A percentile compares a stretch with the other conserved stretches of the same genome.
Conservation (phyloP, 2,329 filamentous ascomycete species). For the Leptodontidium sp. region DNA sequence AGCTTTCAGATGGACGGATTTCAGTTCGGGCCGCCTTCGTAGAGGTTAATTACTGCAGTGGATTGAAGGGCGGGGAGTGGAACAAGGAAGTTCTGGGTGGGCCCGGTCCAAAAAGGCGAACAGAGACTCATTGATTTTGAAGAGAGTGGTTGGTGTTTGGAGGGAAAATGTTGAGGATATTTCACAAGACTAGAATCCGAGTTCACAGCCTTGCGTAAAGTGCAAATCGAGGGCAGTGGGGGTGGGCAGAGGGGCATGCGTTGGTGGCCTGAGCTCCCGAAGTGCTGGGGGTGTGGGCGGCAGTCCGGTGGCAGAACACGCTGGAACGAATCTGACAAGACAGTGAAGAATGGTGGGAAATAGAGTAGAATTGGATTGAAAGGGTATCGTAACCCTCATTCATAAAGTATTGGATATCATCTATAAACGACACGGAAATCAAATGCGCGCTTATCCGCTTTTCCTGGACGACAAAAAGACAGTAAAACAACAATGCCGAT, state of each 20-base stretch:
- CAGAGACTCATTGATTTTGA: too few relatives aligned
- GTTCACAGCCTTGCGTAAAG: not conserved
- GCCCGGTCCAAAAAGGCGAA: too few relatives aligned
- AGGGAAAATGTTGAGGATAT: too few relatives aligned
- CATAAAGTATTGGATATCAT: not conserved
- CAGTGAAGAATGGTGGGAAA: not conserved
- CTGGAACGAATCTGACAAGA: not conserved
- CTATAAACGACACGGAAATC: not conserved
- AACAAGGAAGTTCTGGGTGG: too few relatives aligned
- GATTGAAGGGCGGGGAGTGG: too few relatives aligned
- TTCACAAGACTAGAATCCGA: too few relatives aligned
- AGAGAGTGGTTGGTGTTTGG: too few relatives aligned
- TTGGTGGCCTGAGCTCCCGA: too few relatives aligned
- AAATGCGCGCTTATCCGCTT: not conserved
- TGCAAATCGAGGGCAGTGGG: slow-evolving; percentile 4
- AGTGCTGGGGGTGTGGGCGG: too few relatives aligned
- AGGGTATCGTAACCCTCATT: not conserved
- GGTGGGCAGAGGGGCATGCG: not conserved
- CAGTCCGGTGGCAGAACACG: not conserved
- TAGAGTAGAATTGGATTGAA: not conserved
- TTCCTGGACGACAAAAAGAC: not conserved
- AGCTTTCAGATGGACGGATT: too few relatives aligned
- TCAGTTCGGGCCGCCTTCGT: too few relatives aligned
- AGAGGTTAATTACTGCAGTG: not conserved
- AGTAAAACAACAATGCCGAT: not conserved